Base-by-base conservation (phyloP, 2,329 filamentous ascomycete genomes). In the Fusarium mundagurra region DNA sequence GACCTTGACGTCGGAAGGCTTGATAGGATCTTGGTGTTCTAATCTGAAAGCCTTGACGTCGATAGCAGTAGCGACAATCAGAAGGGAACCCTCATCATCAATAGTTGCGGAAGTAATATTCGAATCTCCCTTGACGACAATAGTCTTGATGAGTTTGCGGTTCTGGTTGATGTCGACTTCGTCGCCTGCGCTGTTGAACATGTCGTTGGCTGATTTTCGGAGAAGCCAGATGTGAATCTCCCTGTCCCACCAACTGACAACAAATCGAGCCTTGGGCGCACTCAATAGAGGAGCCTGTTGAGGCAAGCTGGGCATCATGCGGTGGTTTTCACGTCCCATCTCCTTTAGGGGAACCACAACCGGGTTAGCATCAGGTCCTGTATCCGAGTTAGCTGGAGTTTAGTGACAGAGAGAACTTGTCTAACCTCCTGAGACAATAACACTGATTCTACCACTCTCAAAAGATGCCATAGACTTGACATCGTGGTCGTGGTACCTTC, bases 401-500 rank as follows among this genome's bases (percentile, higher is more conserved):
- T 33, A 12, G 33, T 20, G 29, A 48, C 36, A 18, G 31, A 16
- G 27, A 31, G 13, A 16, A 18, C n/a, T 61, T 12, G n/a, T 67
- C 87, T 83, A 86, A 94, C 95, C 96, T 89, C 96, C 96, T 72
- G 96, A 97, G 22, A 97, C 93, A 17, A 98, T 87, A 63, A 98
- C 91, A 79, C 94, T 98, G 79, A 98, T 90, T 57, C 91, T 91
- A 58, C 89, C 91, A 60, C 92, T 92, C 82, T 99, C 96, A 74
- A 96, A 98, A 0, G 94, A 92, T 39, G 95, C 93, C 90, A 98
- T 94, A 3, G 94, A 90, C 85, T 98, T 98, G 78, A 98, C 95
- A 84, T 99, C 96, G 82, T 98, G 95, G 51, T 92, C 91, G 80
- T 99, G 96, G 80, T 96, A 95, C 79, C 94, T 89, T 75, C 94